Evolutionary conservation across 129 eudicot species (phyloP).

Genomic region (Tagetes patula): DNA sequence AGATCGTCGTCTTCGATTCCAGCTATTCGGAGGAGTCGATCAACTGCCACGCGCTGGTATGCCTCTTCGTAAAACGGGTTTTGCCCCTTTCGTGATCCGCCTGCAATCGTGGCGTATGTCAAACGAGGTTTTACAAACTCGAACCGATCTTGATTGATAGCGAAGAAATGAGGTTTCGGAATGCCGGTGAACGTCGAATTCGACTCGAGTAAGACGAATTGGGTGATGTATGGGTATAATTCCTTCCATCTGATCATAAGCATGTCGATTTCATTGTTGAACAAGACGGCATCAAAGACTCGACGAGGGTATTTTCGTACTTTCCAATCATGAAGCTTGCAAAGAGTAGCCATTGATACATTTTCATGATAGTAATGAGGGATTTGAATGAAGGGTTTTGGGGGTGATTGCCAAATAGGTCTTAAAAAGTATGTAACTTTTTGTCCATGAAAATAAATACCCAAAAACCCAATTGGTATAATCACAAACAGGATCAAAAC

Average conservation of each 20-base stretch:
- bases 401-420: constrained; percentile 67
- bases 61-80: constrained; percentile 63
- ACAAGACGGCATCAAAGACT: constrained; percentile 60
- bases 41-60: constrained; percentile 55
- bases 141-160: constrained; percentile 36
- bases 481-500: constrained; percentile 40
- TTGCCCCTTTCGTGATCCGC: constrained; percentile 50
- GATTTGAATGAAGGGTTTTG: constrained; percentile 46
- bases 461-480: constrained; percentile 37
- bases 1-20: constrained; percentile 60
- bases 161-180: constrained; percentile 50
- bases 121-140: constrained; percentile 53
- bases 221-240: constrained; percentile 54
- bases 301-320: constrained; percentile 65
- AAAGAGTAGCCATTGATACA: constrained; percentile 46
- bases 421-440: constrained; percentile 59
- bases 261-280: constrained; percentile 67
- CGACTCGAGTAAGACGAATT: constrained; percentile 60
- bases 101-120: constrained; percentile 54
- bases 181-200: constrained; percentile 59
- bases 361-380: constrained; percentile 55
- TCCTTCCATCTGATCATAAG: constrained; percentile 69
- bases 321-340: constrained; percentile 62
- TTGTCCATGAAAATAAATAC: constrained; percentile 49
- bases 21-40: constrained; percentile 49